These are phyloP conservation scores for Pholiota adiposa DNA, from an alignment of 1,284 basidiomycete species.

Conservation along the genomic window DNA sequence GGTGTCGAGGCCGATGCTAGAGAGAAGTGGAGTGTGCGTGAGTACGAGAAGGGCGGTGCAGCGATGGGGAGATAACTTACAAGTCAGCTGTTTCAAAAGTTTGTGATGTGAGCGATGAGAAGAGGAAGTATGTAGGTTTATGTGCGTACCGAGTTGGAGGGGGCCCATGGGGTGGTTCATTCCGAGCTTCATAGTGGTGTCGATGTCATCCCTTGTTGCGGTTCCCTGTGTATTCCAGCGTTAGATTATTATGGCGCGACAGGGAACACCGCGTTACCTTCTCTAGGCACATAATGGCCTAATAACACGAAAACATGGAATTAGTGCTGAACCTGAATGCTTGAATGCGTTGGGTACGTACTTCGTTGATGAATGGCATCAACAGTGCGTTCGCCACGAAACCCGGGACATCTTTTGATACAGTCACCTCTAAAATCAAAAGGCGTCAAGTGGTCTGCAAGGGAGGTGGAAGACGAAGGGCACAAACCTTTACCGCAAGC, in stretches of 20 bases:
- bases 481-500: conserved; percentile 87
- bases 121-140: not conserved
- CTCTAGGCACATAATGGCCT: conserved; percentile 93
- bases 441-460: not conserved
- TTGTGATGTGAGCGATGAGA: not conserved
- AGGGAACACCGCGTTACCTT: no score
- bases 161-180: conserved; percentile 98
- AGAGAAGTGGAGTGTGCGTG: no score
- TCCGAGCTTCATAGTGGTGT: conserved; percentile 90
- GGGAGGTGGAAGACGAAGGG: not conserved
- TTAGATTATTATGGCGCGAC: no score
- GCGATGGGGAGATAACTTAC: conserved; percentile 46
- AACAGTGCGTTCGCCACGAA: conserved; percentile 90
- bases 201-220: conserved; percentile 93
- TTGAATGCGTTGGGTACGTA: conserved; percentile 28
- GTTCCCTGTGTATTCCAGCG: conserved; percentile 61
- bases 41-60: conserved; percentile 2
- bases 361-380: conserved; percentile 93
- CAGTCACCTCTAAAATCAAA: conserved; percentile 80
- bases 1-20: conserved; percentile 91
- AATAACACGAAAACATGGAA: conserved; percentile 14
- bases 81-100: conserved; percentile 65
- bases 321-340: not conserved
- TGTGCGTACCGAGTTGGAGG: conserved; percentile 72
- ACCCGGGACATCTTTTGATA: conserved; percentile 89